Evolutionary conservation across 345 rosid genomes (phyloP).

Genomic region (Hibiscus trionum): DNA sequence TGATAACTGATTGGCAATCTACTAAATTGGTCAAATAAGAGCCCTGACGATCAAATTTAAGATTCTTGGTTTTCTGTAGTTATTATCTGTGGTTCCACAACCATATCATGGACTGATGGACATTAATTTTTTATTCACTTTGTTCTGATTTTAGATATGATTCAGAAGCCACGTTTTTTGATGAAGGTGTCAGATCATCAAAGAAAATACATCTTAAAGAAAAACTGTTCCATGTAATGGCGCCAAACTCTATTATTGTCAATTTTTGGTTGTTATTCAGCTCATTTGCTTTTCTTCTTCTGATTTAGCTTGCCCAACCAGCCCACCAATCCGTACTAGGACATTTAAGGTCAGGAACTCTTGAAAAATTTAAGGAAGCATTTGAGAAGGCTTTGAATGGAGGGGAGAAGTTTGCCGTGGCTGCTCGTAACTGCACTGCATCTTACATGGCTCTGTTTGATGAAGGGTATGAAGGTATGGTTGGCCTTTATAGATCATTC

Average conservation of each 20-base stretch:
- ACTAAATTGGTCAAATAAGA: not conserved
- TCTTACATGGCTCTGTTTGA: slow-evolving; percentile 53
- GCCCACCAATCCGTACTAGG: slow-evolving; percentile 70
- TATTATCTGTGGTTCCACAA: not conserved
- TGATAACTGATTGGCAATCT: not conserved
- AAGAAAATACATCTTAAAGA: slow-evolving; percentile 84
- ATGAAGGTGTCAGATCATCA: slow-evolving; percentile 78
- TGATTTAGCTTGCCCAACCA: slow-evolving; percentile 76
- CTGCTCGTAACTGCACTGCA: slow-evolving; percentile 44
- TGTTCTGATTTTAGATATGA: slow-evolving; percentile 48
- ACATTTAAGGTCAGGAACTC: slow-evolving; percentile 62
- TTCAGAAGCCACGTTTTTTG: slow-evolving; percentile 72
- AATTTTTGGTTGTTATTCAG: not conserved
- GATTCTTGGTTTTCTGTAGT: not conserved
- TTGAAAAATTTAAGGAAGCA: slow-evolving; percentile 59
- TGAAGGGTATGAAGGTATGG: slow-evolving; percentile 63
- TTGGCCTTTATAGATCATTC: not conserved
- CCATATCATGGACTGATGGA: not conserved
- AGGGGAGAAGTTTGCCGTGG: slow-evolving; percentile 70
- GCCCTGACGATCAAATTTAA: not conserved
- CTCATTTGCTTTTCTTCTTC: slow-evolving; percentile 19
- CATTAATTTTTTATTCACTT: slow-evolving; percentile 9
- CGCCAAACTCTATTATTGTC: not conserved
- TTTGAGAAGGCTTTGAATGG: slow-evolving; percentile 75
- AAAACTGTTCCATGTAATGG: slow-evolving; percentile 77